Evolutionary conservation across 331 rosid species (phyloP).

Genomic region (Phaseolus coccineus): DNA sequence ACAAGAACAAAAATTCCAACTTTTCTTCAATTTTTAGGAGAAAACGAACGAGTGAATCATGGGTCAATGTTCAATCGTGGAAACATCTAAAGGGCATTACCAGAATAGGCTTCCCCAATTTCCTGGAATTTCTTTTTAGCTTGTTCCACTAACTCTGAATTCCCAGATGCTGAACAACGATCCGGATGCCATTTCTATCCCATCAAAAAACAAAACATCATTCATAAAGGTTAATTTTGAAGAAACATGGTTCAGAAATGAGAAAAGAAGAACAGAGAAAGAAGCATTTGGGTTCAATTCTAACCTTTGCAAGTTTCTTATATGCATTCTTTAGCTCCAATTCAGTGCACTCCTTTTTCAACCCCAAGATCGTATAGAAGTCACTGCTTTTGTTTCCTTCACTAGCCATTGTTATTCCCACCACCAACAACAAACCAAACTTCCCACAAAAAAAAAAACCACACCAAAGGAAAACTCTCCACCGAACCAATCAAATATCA

Average conservation of each 20-base stretch:
- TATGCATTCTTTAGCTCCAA: slow-evolving; percentile 80
- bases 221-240: neutral
- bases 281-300: slow-evolving; percentile 44
- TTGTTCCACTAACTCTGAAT: slow-evolving; percentile 80
- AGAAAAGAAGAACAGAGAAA: neutral
- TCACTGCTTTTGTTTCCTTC: slow-evolving; percentile 64
- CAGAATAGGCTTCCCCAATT: slow-evolving; percentile 93
- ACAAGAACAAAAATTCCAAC: neutral
- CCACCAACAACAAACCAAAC: neutral
- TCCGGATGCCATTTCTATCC: slow-evolving; percentile 98
- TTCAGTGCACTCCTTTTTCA: slow-evolving; percentile 84
- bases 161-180: slow-evolving; percentile 90
- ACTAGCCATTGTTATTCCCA: slow-evolving; percentile 62
- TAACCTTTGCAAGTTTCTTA: slow-evolving; percentile 94
- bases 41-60: slow-evolving; percentile 9
- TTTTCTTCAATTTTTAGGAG: slow-evolving; percentile 10
- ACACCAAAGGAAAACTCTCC: slow-evolving; percentile 15
- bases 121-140: slow-evolving; percentile 92
- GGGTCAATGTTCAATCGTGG: slow-evolving; percentile 25
- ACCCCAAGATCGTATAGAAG: slow-evolving; percentile 75
- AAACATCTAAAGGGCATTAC: slow-evolving; percentile 48
- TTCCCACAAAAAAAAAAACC: neutral
- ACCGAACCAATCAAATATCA: slow-evolving; percentile 29
- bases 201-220: slow-evolving; percentile 41
- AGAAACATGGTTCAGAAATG: neutral